Base-by-base conservation (phyloP, 2,329 filamentous ascomycete species). In the Aspergillus persii region DNA sequence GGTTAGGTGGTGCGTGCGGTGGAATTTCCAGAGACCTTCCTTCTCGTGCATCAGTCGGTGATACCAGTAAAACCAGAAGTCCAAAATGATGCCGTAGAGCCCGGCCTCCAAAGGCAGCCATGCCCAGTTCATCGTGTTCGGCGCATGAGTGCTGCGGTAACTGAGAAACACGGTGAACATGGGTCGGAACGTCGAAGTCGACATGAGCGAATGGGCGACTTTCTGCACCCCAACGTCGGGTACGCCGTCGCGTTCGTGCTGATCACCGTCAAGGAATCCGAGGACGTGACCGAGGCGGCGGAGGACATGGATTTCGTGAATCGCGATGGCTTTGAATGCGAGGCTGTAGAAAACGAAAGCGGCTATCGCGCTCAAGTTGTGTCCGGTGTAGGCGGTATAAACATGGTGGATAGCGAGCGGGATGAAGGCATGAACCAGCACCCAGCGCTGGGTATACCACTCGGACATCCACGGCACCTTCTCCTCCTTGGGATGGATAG, bases 1-100 rank as follows among this genome's bases (percentile, higher is more conserved):
- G 47, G 77, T 79, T 8, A 80, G 66, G 61, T 80, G 78, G 56
- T 80, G 78, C 0, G 77, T 80, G 53, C 77, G 74, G 67, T 80
- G 78, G 59, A 72, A 79, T 49, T 76, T 71, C 78, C 78, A 80
- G 11, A 80, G 69, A 1, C 58, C 64, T 18, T 70, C 66, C 15
- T 76, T 52, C 54, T 79, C 77, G 59, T 80, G 78, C 74, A 78
- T 79, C 15, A 70, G 49, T 3, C 77, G 74, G 60, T 79, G 77
- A 58, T 79, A 79, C 71, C 74, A 67, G 48, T 67, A 67, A 52
- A 66, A 67, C 76, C 76, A 80, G 51, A 79, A 78, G 62, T 80
- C 78, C 5, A 80, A 69, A 8, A 80, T 66, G 53, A 80, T 70
- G 3, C 71, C 72, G 59, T 80, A 80, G 0, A 79, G 62, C 0